These are phyloP conservation scores for Wickerhamomyces sp. DNA, from an alignment of 1,139 yeast genomes.

Conservation along the genomic window DNA sequence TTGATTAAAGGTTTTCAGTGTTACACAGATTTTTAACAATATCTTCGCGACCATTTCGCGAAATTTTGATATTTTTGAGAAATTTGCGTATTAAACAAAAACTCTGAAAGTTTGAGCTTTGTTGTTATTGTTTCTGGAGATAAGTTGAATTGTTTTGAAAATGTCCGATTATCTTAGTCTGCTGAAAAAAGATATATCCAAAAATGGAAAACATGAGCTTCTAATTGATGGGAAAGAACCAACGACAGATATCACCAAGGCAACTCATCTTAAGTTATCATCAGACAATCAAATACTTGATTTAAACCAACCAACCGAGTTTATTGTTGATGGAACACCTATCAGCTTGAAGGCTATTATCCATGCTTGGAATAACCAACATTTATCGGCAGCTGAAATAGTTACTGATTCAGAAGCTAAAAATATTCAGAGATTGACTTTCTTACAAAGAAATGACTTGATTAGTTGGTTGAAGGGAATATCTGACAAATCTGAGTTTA, in stretches of 20 bases:
- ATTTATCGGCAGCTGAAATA: conserved; percentile 78
- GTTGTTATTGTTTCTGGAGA: background rate
- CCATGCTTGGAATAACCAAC: conserved; percentile 78
- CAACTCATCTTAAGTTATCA: conserved; percentile 21
- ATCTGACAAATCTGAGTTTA: conserved; percentile 50
- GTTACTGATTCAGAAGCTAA: conserved; percentile 65
- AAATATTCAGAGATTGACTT: conserved; percentile 68
- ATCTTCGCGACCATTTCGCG: background rate
- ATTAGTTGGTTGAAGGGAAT: conserved; percentile 76
- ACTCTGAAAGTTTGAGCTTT: background rate
- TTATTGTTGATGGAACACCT: conserved; percentile 46
- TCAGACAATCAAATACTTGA: conserved; percentile 18
- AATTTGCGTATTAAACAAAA: background rate
- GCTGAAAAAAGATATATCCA: conserved; percentile 1
- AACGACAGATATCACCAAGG: conserved; percentile 27
- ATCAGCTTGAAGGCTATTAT: conserved; percentile 60
- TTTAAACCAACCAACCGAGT: conserved; percentile 50
- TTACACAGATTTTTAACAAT: background rate
- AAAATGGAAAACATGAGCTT: conserved; percentile 15
- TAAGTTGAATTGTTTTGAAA: background rate
- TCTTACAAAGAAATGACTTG: conserved; percentile 82
- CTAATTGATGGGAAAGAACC: conserved; percentile 21
- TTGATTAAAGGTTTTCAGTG: no score
- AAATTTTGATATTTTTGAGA: background rate
- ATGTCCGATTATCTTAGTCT: conserved; percentile 19